Evolutionary conservation across 2,329 filamentous ascomycete species (phyloP), one percentile per base, ranked within the genome.

Genomic region (Ophiostoma australiae): DNA sequence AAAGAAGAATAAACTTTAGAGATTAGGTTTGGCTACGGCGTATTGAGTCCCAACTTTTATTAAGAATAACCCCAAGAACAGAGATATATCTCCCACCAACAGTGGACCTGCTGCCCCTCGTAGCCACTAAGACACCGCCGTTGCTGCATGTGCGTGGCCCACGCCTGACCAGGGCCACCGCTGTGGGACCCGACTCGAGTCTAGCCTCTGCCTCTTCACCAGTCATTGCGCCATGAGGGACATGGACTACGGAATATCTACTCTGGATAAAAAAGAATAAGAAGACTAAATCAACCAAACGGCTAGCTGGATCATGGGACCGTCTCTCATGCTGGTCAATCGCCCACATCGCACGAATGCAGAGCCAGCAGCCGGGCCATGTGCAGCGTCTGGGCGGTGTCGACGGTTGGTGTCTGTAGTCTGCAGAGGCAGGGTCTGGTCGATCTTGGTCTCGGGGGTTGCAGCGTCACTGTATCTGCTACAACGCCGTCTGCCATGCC

Each of bases 121-220:
- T 58, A 17, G n/a, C 70, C 70, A 71, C 67, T 58, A 67, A 71
- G 20, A 63, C 23, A 39, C 31, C 61, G 52, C 67, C 33, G 39
- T 69, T 69, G 13, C 35, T 67, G 55, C 70, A 71, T 71, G 67
- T 71, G 70, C 44, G 37, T n/a, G 31, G 15, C 15, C 41, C 55
- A 23, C 3, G 27, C 67, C 31, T 68, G 27, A n/a, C 17, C 31
- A 41, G 23, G 15, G 52, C 11, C 20, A 58, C 52, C 52, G 52
- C 4, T 58, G 52, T 58, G 17, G 48, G n/a, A 15, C n/a, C 52
- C 52, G n/a, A 23, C 20, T 17, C 23, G 52, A 15, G 52, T 31
- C 52, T 58, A 58, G 52, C 52, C 52, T 58, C 39, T 41, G 39
- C 1, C 48, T 27, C 52, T 27, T 7, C 23, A 58, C 52, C 52